Base-by-base conservation (phyloP, 2,329 filamentous ascomycete genomes). In the Hypoxylon rubiginosum region DNA sequence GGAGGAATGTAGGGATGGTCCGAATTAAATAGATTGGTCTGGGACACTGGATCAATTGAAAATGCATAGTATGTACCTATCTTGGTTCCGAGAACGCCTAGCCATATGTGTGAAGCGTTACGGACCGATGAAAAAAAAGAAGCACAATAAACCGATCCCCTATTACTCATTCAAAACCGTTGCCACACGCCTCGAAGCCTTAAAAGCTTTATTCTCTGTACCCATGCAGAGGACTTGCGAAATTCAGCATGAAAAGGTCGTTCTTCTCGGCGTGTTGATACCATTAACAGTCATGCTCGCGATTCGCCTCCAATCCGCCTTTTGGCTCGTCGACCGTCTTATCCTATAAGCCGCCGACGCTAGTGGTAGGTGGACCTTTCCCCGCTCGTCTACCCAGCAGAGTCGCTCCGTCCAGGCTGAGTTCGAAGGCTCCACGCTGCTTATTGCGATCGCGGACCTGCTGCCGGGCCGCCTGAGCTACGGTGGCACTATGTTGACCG, bases 341-440 rank as follows among this genome's bases (percentile, higher is more conserved):
- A 34, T 51, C 57, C 66, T 74, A 74, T 65, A 72, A 75, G 41
- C 76, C 74, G 28, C 76, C 81, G 49, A 81, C 81, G 32, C 77
- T 82, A 64, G 83, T 81, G 24, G 83, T 78, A 48, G 86, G 79
- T 26, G 59, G 62, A 30, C 28, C 51, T 73, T 89, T 88, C 72
- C 85, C 83, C 21, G 82, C 83, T 64, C 88, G 82, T 72, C 94
- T 88, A 32, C 94, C 94, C 4, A 99, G 83, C 55, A 99, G 81
- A 1, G 94, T 98, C 0, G 96, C 92, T 60, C 96, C 96, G 70
- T 97, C 93, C 39, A 99, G 82, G 75, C 90, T 97, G 50, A 99
- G 86, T 80, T 99, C 96, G 72, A 99, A 99, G 0, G 92, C 90
- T 32, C 93, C 94, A 79, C 91, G 92, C 72, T 92, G 89, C 68